Evolutionary conservation across 805 yeast species (phyloP).

Genomic region (Tetrapisispora phaffii): DNA sequence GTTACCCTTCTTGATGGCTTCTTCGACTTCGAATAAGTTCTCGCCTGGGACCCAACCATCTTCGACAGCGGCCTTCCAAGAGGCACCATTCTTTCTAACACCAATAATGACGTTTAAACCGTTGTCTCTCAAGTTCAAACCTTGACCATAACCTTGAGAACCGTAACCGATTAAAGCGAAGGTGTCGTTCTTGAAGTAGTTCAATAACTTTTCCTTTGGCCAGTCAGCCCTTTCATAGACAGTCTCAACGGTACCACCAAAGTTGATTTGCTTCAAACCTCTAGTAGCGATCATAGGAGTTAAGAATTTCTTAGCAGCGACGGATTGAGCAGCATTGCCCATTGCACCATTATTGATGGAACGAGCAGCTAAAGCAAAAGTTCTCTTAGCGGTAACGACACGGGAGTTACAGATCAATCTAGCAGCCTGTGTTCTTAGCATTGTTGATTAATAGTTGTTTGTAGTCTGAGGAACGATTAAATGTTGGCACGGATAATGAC

Average conservation of each 20-base stretch:
- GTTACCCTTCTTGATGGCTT: constrained; percentile 89
- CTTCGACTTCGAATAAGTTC: constrained; percentile 88
- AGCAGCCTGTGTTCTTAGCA: constrained; percentile 38
- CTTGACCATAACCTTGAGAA: constrained; percentile 99
- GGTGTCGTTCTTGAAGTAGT: constrained; percentile 96
- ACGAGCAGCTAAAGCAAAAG: constrained; percentile 43
- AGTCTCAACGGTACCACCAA: constrained; percentile 88
- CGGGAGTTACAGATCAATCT: constrained; percentile 33
- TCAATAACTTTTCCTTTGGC: constrained; percentile 94
- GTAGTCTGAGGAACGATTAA: not conserved
- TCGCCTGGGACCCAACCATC: constrained; percentile 99
- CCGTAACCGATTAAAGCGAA: constrained; percentile 98
- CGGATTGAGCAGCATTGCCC: constrained; percentile 43
- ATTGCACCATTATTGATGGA: constrained; percentile 33
- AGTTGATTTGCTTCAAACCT: constrained; percentile 94
- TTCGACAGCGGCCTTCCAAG: constrained; percentile 98
- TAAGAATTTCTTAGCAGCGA: constrained; percentile 39
- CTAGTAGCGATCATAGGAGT: constrained; percentile 53
- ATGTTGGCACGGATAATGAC: no score
- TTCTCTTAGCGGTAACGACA: constrained; percentile 50
- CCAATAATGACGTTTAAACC: constrained; percentile 96
- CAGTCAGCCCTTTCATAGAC: constrained; percentile 99
- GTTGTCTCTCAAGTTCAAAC: constrained; percentile 97
- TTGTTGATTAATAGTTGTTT: constrained; percentile 5
- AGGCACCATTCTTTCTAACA: constrained; percentile 97